Conservation (phyloP, 129 eudicot species). For the Tagetes patula region DNA sequence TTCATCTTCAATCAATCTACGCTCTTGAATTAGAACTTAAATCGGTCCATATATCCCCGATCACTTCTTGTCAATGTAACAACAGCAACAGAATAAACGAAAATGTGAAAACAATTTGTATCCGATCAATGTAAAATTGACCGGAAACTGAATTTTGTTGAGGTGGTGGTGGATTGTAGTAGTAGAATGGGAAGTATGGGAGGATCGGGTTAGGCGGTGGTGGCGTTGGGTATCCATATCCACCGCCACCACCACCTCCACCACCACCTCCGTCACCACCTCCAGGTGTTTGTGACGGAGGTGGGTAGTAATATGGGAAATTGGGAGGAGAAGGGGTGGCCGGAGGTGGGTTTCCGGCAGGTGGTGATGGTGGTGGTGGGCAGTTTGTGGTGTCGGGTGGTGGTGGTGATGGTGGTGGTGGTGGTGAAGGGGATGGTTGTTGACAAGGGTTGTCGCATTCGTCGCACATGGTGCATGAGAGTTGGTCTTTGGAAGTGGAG, state of each 20-base stretch:
- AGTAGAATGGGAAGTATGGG: conserved; percentile 47
- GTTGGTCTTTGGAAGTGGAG: conserved; percentile 45
- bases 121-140: conserved; percentile 2
- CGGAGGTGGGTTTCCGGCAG: conserved; percentile 30
- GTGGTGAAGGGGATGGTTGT: conserved; percentile 35
- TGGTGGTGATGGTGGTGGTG: conserved; percentile 52
- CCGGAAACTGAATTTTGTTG: conserved; percentile 19
- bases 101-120: conserved; percentile 13
- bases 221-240: conserved; percentile 5
- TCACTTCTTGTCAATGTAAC: background rate
- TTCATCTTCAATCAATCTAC: background rate
- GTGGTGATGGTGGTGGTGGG: conserved; percentile 54
- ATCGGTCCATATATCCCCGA: background rate
- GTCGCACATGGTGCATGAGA: conserved; percentile 66
- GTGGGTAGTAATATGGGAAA: conserved; percentile 37
- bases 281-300: conserved; percentile 33
- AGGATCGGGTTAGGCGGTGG: conserved; percentile 10
- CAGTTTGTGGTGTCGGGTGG: conserved; percentile 28
- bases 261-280: background rate
- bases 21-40: no score
- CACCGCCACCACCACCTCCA: conserved; percentile 7
- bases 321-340: conserved; percentile 40
- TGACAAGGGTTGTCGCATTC: conserved; percentile 80
- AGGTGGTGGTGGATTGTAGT: conserved; percentile 51
- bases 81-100: conserved; percentile 15